Percentiles rank a stretch among this genome's conserved stretches.
Evolutionary conservation across 75 land plant species (phyloP).

Genomic region (Pinus albicaulis): DNA sequence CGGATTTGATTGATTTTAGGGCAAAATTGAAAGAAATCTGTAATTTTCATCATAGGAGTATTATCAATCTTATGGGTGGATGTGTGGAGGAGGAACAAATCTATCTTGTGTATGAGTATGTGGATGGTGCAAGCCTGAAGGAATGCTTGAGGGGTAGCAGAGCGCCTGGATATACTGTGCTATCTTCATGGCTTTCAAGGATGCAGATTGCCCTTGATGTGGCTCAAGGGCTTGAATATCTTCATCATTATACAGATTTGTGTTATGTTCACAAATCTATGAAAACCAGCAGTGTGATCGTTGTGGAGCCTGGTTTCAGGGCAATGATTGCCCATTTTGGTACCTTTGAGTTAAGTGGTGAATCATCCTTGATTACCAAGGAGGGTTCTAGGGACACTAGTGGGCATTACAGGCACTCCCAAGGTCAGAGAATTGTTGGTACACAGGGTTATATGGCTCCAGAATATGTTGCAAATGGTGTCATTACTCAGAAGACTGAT

Average conservation of each 20-base stretch:
- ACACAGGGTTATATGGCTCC: conserved; percentile 41
- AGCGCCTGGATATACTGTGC: conserved; percentile 15
- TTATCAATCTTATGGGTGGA: conserved; percentile 18
- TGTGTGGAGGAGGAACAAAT: conserved; percentile 14
- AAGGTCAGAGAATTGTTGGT: conserved; percentile 39
- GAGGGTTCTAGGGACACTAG: conserved; percentile 22
- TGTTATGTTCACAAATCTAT: conserved; percentile 19
- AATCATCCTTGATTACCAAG: conserved; percentile 5
- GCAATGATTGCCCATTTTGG: conserved; percentile 23
- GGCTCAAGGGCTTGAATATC: conserved; percentile 27
- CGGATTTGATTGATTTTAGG: not conserved
- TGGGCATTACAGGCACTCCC: conserved; percentile 9
- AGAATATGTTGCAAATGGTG: conserved; percentile 15
- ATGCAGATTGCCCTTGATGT: conserved; percentile 28
- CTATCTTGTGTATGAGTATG: conserved; percentile 23
- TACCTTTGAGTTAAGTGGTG: conserved; percentile 17
- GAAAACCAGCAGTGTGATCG: conserved; percentile 20
- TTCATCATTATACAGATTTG: conserved; percentile 12
- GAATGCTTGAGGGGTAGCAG: conserved; percentile 9
- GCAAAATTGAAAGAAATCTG: conserved; percentile 7
- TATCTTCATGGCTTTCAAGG: conserved; percentile 18
- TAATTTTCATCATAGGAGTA: conserved; percentile 14
- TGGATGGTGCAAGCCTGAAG: conserved; percentile 11
- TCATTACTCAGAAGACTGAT: conserved; percentile 15
- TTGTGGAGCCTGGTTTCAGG: conserved; percentile 17